Percentiles rank a stretch among this genome's conserved stretches.
phyloP scores from a whole-genome alignment of 192 early-diverging fungal genomes.

The Rhizoclosmatium globosum region DNA sequence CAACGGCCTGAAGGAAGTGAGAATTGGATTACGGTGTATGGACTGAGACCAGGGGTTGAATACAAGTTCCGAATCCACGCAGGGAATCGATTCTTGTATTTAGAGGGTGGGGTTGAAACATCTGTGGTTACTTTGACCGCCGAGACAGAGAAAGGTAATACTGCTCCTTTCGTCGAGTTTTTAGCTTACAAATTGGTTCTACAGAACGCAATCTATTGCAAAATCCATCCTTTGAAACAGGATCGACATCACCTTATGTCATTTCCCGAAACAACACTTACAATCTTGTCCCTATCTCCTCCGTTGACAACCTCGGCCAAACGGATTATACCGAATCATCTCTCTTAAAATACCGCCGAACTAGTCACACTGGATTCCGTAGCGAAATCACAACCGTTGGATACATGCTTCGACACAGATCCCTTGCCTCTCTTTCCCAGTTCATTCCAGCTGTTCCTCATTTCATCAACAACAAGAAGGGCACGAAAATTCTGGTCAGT shows the following conservation, averaged over 20 bases:
- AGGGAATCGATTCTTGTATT: slow-evolving; percentile 41
- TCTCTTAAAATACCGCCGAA: not conserved
- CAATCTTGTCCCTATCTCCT: slow-evolving; percentile 3
- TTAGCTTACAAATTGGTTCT: not conserved
- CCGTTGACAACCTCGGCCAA: not conserved
- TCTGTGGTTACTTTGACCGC: slow-evolving; percentile 4
- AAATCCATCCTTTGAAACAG: slow-evolving; percentile 43
- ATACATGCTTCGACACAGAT: slow-evolving; percentile 21
- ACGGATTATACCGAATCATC: not conserved
- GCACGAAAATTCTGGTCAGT: not conserved
- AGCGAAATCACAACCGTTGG: slow-evolving; percentile 34
- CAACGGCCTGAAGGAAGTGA: slow-evolving; percentile 1
- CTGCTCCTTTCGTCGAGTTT: not conserved
- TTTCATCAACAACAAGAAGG: not conserved
- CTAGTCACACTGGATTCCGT: slow-evolving; percentile 6
- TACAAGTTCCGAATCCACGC: slow-evolving; percentile 44
- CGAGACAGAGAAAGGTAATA: slow-evolving; percentile 10
- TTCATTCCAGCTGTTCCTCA: not conserved
- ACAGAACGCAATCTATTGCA: slow-evolving; percentile 36
- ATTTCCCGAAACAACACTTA: slow-evolving; percentile 10
- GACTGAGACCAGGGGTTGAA: slow-evolving; percentile 27
- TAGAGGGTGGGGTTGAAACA: slow-evolving; percentile 23
- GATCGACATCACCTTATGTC: not conserved
- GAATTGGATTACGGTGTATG: slow-evolving; percentile 32
- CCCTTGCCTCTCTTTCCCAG: slow-evolving; percentile 31